These are phyloP conservation scores for Suillus sp. DNA, from an alignment of 768 basidiomycete species.

Conservation along the genomic window DNA sequence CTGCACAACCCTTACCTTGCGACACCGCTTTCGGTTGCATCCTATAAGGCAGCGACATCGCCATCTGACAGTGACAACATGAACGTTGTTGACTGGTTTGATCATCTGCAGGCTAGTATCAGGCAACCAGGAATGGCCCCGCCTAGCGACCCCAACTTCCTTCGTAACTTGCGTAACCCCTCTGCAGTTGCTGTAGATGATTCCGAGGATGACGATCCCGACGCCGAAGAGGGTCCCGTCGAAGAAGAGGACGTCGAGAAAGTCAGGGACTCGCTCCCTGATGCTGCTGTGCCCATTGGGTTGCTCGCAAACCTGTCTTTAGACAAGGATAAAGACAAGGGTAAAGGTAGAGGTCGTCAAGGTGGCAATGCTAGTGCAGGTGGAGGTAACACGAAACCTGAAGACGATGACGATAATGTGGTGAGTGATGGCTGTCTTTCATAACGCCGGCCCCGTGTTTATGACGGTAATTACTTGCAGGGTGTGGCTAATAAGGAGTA, in stretches of 20 bases:
- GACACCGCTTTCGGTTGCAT: slow-evolving; percentile 77
- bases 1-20: slow-evolving; percentile 81
- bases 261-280: slow-evolving; percentile 55
- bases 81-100: slow-evolving; percentile 75
- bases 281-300: slow-evolving; percentile 73
- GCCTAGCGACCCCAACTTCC: slow-evolving; percentile 28
- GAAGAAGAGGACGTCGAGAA: slow-evolving; percentile 48
- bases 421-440: slow-evolving; percentile 36
- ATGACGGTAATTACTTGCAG: slow-evolving; percentile 37
- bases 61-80: slow-evolving; percentile 71
- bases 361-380: slow-evolving; percentile 13
- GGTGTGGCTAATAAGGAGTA: slow-evolving; percentile 81
- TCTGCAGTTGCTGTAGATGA: slow-evolving; percentile 36
- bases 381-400: slow-evolving; percentile 32
- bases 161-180: slow-evolving; percentile 37
- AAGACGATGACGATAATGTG: slow-evolving; percentile 64
- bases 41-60: slow-evolving; percentile 76
- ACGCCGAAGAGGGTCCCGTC: slow-evolving; percentile 32
- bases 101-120: slow-evolving; percentile 64
- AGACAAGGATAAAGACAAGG: slow-evolving; percentile 50
- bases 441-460: background rate
- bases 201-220: slow-evolving; percentile 42
- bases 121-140: slow-evolving; percentile 47
- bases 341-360: slow-evolving; percentile 40
- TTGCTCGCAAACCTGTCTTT: slow-evolving; percentile 73